Evolutionary conservation across 176 grass and related monocot species (phyloP).

Genomic region (Carex cristatella): DNA sequence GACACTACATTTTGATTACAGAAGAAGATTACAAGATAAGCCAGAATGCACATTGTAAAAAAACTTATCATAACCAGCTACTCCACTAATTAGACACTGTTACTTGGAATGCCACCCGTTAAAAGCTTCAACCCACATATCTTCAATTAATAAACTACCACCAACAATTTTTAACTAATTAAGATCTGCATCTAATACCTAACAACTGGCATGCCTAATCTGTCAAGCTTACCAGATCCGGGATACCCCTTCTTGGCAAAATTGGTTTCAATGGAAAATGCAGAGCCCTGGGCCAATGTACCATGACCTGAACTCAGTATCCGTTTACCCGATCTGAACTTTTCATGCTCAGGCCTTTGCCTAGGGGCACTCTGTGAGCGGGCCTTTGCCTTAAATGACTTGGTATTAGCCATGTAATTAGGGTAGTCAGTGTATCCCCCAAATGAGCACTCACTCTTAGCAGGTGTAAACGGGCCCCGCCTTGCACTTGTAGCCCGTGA

Average conservation of each 20-base stretch:
- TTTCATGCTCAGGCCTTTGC: constrained; percentile 59
- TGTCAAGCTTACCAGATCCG: constrained; percentile 63
- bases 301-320: constrained; percentile 18
- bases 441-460: constrained; percentile 78
- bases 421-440: constrained; percentile 78
- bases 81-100: neutral
- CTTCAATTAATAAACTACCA: neutral
- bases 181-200: constrained; percentile 3
- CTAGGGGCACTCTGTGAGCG: constrained; percentile 87
- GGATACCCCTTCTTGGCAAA: constrained; percentile 67
- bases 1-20: neutral
- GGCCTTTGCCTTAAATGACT: constrained; percentile 80
- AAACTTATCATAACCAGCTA: neutral
- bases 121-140: neutral
- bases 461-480: constrained; percentile 52
- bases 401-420: constrained; percentile 95
- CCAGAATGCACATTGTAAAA: constrained; percentile 19
- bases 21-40: neutral
- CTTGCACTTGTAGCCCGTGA: constrained; percentile 52
- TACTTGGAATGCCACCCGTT: neutral
- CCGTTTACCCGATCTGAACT: constrained; percentile 40
- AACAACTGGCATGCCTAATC: constrained; percentile 57
- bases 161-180: constrained; percentile 6
- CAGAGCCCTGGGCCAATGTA: constrained; percentile 28
- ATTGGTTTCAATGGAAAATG: constrained; percentile 52